phyloP scores from a whole-genome alignment of 257 asterid species.

The Nicotiana tabacum region DNA sequence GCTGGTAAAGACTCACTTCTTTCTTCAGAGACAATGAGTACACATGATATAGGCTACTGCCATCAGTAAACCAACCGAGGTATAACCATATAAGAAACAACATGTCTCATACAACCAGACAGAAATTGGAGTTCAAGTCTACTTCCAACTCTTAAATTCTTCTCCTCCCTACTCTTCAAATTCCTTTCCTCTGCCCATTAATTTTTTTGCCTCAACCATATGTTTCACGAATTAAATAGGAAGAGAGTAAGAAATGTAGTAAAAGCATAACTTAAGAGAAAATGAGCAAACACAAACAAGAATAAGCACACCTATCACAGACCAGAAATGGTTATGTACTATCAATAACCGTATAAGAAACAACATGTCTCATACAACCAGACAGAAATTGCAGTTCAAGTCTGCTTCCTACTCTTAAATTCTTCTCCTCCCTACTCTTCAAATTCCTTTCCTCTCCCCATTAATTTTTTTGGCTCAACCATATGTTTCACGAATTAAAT shows the following conservation, averaged over 20 bases:
- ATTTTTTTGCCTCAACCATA: too few relatives aligned
- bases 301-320: too few relatives aligned
- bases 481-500: neutral
- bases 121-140: neutral
- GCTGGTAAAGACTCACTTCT: neutral
- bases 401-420: neutral
- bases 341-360: neutral
- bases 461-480: too few relatives aligned
- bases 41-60: neutral
- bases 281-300: too few relatives aligned
- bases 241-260: neutral
- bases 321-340: neutral
- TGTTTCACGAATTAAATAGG: neutral
- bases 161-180: too few relatives aligned
- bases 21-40: neutral
- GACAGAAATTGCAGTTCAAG: neutral
- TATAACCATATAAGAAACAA: neutral
- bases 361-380: neutral
- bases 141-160: neutral
- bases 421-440: too few relatives aligned
- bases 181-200: too few relatives aligned
- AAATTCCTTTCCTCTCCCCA: too few relatives aligned
- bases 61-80: neutral
- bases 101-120: neutral
- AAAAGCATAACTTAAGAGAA: too few relatives aligned